These are phyloP conservation scores for Cladosporium cucumerinum DNA, from an alignment of 2,329 filamentous ascomycete species.

Conservation along the genomic window DNA sequence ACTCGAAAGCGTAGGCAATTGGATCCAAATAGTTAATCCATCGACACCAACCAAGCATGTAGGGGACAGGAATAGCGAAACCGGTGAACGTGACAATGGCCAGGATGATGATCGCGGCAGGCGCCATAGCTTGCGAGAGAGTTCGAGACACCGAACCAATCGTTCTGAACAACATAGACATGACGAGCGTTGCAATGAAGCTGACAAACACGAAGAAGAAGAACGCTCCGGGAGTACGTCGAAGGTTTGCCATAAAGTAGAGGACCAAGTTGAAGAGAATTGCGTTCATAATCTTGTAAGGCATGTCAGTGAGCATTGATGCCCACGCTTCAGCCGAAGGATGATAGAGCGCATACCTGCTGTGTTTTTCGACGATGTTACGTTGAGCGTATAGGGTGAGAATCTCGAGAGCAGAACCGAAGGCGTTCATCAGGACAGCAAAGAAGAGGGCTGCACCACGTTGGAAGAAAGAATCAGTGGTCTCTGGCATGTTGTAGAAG, in stretches of 20 bases:
- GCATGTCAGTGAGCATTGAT: conserved; percentile 82
- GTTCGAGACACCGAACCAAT: conserved; percentile 75
- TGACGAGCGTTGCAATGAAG: conserved; percentile 68
- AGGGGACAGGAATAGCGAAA: conserved; percentile 53
- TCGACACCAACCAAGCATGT: conserved; percentile 76
- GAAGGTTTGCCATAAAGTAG: conserved; percentile 84
- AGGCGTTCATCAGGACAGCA: conserved; percentile 81
- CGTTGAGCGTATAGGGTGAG: conserved; percentile 83
- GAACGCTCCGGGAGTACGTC: conserved; percentile 70
- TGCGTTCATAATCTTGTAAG: conserved; percentile 73
- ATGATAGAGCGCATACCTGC: conserved; percentile 82
- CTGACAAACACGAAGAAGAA: conserved; percentile 82
- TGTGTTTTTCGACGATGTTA: conserved; percentile 87
- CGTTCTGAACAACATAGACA: conserved; percentile 83
- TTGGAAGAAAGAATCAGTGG: conserved; percentile 71
- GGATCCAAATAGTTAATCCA: conserved; percentile 84
- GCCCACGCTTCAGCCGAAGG: conserved; percentile 83
- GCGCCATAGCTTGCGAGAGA: conserved; percentile 55
- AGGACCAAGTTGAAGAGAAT: conserved; percentile 75
- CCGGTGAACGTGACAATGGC: conserved; percentile 66
- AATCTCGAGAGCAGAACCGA: conserved; percentile 78
- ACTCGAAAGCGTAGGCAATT: conserved; percentile 75
- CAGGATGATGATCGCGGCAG: conserved; percentile 58
- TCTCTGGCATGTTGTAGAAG: conserved; percentile 69
- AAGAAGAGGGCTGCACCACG: conserved; percentile 83